Evolutionary conservation across 1,139 yeast genomes (phyloP), one percentile per base, ranked within the genome.

Genomic region (Protomyces macrosporus): DNA sequence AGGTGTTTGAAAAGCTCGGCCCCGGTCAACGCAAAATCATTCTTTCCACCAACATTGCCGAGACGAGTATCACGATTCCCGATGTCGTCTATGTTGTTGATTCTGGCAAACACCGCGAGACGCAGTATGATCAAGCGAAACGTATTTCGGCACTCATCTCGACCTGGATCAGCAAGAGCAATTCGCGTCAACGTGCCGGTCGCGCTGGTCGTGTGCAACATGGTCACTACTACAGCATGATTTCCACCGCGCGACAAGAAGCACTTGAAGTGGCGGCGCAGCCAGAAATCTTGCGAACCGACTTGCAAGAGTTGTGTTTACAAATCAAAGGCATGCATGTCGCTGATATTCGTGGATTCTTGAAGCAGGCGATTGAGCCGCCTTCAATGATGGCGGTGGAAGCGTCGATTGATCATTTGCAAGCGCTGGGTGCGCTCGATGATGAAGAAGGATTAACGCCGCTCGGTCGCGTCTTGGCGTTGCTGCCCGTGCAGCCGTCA

Each of bases 11-110:
- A 55, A 67, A 63, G 16, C 79, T 84, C 1, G 81, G 81, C 2
- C 72, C 69, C 0, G 80, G 81, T 0, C 74, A 76, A 42, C 77
- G 93, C 67, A 88, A 88, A 70, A 79, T 88, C 60, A 87, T 88
- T 12, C 87, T 87, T 0, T 83, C 95, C 0, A 88, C 96, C 0
- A 88, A 88, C 71, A 86, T 88, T 67, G 87, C 80, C 3, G 89
- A 85, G 72, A 85, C 89, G 0, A 86, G 90, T 52, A 85, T 86
- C 65, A 86, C 91, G 1, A 88, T 88, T 65, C 90, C 93, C 30
- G 96, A 88, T 74, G 88, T 90, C 76, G 91, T 87, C 37, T 90
- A 81, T 1, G 93, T 89, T 0, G 81, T 88, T 51, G 96, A 88
- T 71, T 76, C 85, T 1, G 95, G 96, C 5, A 78, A 87, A 65